A percentile compares a stretch with the other conserved stretches of the same genome.
Conservation (phyloP, 441 rosid species). For the Erodium moschatum region DNA sequence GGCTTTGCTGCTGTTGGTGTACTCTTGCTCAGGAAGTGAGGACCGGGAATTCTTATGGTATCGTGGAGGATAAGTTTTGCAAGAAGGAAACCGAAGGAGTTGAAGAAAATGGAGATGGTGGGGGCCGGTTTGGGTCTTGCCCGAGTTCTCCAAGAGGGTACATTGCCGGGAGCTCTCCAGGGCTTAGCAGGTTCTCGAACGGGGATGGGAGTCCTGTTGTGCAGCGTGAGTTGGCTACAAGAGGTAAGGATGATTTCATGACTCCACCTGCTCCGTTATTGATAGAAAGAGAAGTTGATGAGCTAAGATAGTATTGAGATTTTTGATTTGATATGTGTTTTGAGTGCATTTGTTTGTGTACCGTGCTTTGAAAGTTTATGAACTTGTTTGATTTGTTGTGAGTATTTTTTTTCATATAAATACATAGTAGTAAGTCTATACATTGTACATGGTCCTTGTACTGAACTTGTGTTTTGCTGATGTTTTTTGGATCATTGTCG, state of each 20-base stretch:
- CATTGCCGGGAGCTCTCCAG: conserved; percentile 33
- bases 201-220: conserved; percentile 34
- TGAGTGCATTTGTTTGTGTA: conserved; percentile 5
- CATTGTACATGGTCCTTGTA: too few species aligned
- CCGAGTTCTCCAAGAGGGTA: conserved; percentile 29
- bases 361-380: not conserved
- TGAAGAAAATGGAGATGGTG: conserved; percentile 21
- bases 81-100: conserved; percentile 29
- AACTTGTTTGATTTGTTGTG: not conserved
- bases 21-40: conserved; percentile 85
- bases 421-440: not conserved
- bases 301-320: conserved; percentile 7
- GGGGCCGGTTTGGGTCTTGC: conserved; percentile 26
- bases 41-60: conserved; percentile 59
- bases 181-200: conserved; percentile 30
- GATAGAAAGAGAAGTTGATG: conserved; percentile 41
- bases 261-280: conserved; percentile 52
- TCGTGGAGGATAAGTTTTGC: conserved; percentile 53
- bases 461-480: too few species aligned
- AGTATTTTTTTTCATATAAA: not conserved
- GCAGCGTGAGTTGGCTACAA: conserved; percentile 34
- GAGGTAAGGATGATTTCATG: conserved; percentile 40
- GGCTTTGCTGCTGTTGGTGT: conserved; percentile 90
- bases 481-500: too few species aligned
- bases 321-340: not conserved